phyloP scores from a whole-genome alignment of 768 basidiomycete species.

The Macrolepiota dolichaula region DNA sequence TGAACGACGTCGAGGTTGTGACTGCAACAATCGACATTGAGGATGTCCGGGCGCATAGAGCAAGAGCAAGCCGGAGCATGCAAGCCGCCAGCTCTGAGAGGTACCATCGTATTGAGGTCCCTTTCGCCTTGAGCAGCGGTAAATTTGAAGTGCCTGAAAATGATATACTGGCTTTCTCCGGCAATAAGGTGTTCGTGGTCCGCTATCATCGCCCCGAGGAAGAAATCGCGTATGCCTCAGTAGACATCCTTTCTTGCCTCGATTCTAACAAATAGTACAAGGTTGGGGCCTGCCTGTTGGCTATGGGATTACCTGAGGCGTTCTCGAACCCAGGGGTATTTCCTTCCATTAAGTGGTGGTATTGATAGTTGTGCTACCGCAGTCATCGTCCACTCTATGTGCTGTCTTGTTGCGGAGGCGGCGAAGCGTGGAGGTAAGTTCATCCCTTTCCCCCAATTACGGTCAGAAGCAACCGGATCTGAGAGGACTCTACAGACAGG shows the following conservation, averaged over 20 bases:
- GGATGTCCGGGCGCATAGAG: slow-evolving; percentile 88
- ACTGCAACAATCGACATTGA: slow-evolving; percentile 97
- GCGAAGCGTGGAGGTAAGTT: slow-evolving; percentile 65
- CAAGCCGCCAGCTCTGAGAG: slow-evolving; percentile 76
- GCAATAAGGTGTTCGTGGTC: slow-evolving; percentile 41
- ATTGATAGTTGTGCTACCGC: slow-evolving; percentile 98
- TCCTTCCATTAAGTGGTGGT: slow-evolving; percentile 92
- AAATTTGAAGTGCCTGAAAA: slow-evolving; percentile 61
- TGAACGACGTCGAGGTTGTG: slow-evolving; percentile 94
- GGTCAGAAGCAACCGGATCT: neutral
- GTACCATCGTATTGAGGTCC: slow-evolving; percentile 82
- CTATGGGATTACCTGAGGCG: slow-evolving; percentile 99
- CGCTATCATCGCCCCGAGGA: slow-evolving; percentile 88
- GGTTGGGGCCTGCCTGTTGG: slow-evolving; percentile 98
- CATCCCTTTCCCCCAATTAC: neutral
- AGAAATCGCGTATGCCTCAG: slow-evolving; percentile 85
- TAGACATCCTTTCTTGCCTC: neutral
- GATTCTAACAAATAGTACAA: slow-evolving; percentile 24
- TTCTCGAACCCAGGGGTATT: slow-evolving; percentile 92
- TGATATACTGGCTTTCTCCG: slow-evolving; percentile 36
- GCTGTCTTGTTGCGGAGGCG: slow-evolving; percentile 82
- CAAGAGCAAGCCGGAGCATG: slow-evolving; percentile 80
- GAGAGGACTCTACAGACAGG: slow-evolving; percentile 42
- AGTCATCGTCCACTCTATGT: slow-evolving; percentile 96
- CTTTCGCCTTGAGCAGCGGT: slow-evolving; percentile 75